phyloP scores from a whole-genome alignment of 2,329 filamentous ascomycete species.

The Aspergillus arachidicola region DNA sequence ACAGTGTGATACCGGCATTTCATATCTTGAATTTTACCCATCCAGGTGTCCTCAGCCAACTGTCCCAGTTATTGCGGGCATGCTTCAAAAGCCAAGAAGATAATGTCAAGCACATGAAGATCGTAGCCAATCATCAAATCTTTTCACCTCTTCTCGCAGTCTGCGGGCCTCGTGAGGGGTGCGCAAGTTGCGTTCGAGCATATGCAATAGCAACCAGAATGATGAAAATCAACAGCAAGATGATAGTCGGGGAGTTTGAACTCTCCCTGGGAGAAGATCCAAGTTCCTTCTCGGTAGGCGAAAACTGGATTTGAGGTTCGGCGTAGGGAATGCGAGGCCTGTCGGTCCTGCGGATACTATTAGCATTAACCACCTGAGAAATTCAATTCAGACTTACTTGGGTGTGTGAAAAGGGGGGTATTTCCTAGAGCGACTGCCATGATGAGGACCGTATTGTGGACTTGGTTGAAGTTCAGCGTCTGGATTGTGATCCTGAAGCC shows the following conservation, averaged over 20 bases:
- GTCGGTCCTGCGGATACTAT: neutral
- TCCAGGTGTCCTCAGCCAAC: neutral
- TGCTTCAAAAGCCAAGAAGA: neutral
- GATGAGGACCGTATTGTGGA: neutral
- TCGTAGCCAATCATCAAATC: neutral
- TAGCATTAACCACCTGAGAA: neutral
- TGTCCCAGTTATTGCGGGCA: neutral
- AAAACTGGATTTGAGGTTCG: neutral
- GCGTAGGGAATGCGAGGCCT: neutral
- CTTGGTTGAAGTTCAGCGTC: neutral
- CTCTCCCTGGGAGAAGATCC: neutral
- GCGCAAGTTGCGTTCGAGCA: neutral
- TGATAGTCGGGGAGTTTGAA: too few species aligned
- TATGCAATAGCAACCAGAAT: neutral
- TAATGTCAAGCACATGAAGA: neutral
- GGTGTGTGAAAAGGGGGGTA: neutral
- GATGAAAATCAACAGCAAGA: neutral
- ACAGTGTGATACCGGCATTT: too few species aligned
- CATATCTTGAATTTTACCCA: neutral
- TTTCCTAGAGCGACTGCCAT: neutral
- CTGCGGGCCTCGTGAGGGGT: neutral
- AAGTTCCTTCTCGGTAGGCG: neutral
- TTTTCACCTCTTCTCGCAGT: neutral
- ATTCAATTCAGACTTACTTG: neutral
- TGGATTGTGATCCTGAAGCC: slow-evolving; percentile 4